Base-by-base conservation (phyloP, 2,329 filamentous ascomycete genomes). In the Claviceps sp. region DNA sequence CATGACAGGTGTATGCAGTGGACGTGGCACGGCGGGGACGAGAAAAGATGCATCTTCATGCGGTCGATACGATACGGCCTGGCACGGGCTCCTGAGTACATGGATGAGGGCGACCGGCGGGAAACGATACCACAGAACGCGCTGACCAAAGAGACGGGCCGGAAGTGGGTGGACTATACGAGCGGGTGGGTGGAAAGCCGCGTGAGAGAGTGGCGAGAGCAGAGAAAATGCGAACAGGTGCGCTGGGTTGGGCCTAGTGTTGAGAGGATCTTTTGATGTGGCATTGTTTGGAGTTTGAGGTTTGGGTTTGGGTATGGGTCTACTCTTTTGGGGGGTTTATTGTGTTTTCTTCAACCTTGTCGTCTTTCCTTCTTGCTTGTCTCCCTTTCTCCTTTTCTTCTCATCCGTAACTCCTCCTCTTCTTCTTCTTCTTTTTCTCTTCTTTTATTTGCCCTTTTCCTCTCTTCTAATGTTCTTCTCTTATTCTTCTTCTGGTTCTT, bases 241-340 rank as follows among this genome's bases (percentile, higher is more conserved):
- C 60, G 64, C 50, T 65, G 63, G 63, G 62, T 66, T 16, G 61
- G 61, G n/a, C 62, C 64, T 7, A 65, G 64, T 26, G 13, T 44
- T 29, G 47, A 43, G 37, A 37, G 43, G 4, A 38, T 49, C 44
- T 51, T 50, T 57, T 40, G 40, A 43, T 20, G 20, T 23, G 40
- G 22, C 20, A 44, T 44, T 14, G 42, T 11, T 34, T 34, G 29
- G 9, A 34, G 29, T 34, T 34, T 34, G 29, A 34, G 29, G 29
- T 34, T 34, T 34, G 29, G 26, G 26, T 8, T 8, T 26, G 26
- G 29, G 26, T 8, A 2, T 26, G 26, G 29, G 9, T 34, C 29
- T 34, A 34, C 29, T 34, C 3, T 34, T 34, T 34, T 34, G 29
- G 3, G 29, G 29, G 29, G 3, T 34, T 34, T 34, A 11, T 34